Base-by-base conservation (phyloP, 768 basidiomycete genomes). In the Pholiota conissans region DNA sequence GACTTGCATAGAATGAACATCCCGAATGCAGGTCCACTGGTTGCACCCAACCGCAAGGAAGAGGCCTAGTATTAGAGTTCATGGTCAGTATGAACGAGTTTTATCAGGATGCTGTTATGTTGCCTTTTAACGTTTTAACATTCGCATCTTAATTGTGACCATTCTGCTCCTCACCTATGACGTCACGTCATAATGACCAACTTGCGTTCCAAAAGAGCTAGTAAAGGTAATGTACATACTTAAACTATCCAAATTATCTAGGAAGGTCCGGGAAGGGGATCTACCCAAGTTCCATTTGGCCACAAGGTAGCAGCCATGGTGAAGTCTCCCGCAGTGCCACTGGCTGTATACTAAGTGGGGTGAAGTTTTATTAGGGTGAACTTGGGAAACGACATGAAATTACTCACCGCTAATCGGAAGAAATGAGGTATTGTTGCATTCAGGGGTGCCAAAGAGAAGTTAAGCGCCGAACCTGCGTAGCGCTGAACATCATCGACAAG, bases 401-500 rank as follows among this genome's bases (percentile, higher is more conserved):
- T 47, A 80, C 88, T 78, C 61, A 92, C 89, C 18, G 89, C 91
- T 56, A 90, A 77, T 63, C 91, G 79, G 71, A 93, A 91, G 77
- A 88, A 91, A 67, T 88, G 93, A 0, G 86, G 84, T 11, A 93
- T 63, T 18, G 75, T 76, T 1, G 76, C 66, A 50, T 89, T 78
- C 50, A 93, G 76, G 14, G 80, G 79, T 20, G 77, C 79, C n/a
- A 93, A 76, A 16, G 86, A 85, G 67, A 82, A 92, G 64, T 90
- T 90, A 48, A 90, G 73, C 3, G 83, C 84, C 13, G 75, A 70
- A 9, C 93, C 91, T n/a, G 78, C 69, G 65, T 89, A 93, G 62
- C 87, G 78, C 68, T 92, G 84, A 0, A 95, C 92, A 62, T 95
- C 93, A 66, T 95, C 91, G n/a, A 93, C 82, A 13, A 95, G 76